Percentiles rank a stretch among this genome's conserved stretches.
These are phyloP conservation scores for Saitozyma podzolica DNA, from an alignment of 768 basidiomycete species.

Conservation along the genomic window DNA sequence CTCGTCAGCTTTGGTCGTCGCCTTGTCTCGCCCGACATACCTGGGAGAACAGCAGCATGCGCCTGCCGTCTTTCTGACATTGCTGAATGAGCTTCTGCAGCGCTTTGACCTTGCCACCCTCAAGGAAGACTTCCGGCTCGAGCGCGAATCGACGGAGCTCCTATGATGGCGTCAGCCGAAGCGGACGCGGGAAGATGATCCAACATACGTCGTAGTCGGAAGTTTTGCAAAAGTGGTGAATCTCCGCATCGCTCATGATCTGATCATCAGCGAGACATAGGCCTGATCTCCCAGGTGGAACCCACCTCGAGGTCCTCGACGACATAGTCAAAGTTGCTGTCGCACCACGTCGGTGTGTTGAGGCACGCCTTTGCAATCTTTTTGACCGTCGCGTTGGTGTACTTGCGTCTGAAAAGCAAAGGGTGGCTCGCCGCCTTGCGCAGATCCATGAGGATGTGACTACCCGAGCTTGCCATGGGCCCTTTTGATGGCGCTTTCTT, in stretches of 20 bases:
- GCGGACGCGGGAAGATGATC: neutral
- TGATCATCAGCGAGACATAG: conserved; percentile 40
- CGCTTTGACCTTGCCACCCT: conserved; percentile 82
- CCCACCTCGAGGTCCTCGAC: conserved; percentile 84
- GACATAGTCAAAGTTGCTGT: conserved; percentile 78
- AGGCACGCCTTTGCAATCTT: conserved; percentile 77
- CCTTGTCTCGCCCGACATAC: conserved; percentile 16
- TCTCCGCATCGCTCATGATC: conserved; percentile 96
- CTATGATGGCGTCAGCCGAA: conserved; percentile 47
- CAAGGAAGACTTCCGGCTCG: conserved; percentile 70
- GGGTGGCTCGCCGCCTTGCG: conserved; percentile 96
- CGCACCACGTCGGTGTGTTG: conserved; percentile 86
- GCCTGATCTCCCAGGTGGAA: neutral
- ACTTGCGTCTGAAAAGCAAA: conserved; percentile 86
- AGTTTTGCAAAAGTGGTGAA: conserved; percentile 72
- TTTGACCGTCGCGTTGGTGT: conserved; percentile 72
- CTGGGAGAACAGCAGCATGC: conserved; percentile 92
- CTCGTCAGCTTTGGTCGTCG: neutral
- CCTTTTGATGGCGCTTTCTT: conserved; percentile 50
- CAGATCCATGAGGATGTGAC: conserved; percentile 95
- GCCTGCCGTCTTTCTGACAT: conserved; percentile 69
- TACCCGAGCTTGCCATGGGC: conserved; percentile 64
- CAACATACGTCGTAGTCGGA: conserved; percentile 74
- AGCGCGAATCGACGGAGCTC: conserved; percentile 65
- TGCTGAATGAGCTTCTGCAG: conserved; percentile 69